These are phyloP conservation scores for Purshia tridentata DNA, from an alignment of 306 rosid genomes.

Conservation along the genomic window DNA sequence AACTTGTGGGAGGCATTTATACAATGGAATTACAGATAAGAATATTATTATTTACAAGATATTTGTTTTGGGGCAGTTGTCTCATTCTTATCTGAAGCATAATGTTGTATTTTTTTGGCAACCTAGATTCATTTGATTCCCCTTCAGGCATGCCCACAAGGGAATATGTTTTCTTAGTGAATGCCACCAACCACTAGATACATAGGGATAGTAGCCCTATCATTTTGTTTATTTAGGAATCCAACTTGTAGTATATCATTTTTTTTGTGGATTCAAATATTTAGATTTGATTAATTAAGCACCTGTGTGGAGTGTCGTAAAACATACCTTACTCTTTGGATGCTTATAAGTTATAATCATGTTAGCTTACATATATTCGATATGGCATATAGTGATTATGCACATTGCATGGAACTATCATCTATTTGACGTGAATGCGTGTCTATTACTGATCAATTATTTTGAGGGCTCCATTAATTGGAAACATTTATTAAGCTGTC, in stretches of 20 bases:
- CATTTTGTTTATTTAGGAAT: background rate
- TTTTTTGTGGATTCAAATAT: background rate
- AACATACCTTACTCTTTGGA: background rate
- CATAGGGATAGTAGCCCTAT: background rate
- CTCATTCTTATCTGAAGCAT: background rate
- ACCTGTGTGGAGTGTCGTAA: background rate
- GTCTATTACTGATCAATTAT: background rate
- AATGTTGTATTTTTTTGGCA: background rate
- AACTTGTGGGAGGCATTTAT: slow-evolving; percentile 10
- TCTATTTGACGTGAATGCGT: slow-evolving; percentile 4
- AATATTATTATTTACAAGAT: background rate
- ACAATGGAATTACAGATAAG: background rate
- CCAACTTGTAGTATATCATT: background rate
- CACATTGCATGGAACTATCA: background rate
- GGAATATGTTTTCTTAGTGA: background rate
- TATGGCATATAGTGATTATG: background rate
- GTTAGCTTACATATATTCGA: background rate
- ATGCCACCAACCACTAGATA: background rate
- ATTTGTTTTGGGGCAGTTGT: background rate
- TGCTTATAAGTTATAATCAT: too few relatives aligned
- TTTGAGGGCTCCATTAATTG: background rate
- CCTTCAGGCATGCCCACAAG: background rate
- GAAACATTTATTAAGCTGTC: background rate
- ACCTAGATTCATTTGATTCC: slow-evolving; percentile 9
- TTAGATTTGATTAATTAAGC: background rate